Percentiles rank a stretch among this genome's conserved stretches.
These are phyloP conservation scores for Globisporangium ultimum DNA, from an alignment of 352 stramenopile genomes.

Conservation along the genomic window DNA sequence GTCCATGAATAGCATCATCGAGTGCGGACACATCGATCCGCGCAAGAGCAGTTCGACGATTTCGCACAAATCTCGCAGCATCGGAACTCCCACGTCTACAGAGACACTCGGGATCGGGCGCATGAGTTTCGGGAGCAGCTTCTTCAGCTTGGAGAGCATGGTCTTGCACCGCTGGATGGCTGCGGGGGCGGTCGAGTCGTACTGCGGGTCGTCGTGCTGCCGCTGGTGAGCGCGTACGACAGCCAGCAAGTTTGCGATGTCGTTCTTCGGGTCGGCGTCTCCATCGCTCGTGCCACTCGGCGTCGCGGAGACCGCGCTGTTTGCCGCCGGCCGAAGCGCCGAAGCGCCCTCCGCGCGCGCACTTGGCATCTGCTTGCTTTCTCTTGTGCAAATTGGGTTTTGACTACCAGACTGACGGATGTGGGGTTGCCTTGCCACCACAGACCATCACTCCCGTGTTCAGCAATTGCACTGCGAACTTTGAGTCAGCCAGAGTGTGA, in stretches of 20 bases:
- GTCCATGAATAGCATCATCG: slow-evolving; percentile 56
- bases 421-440: not conserved
- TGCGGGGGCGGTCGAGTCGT: slow-evolving; percentile 29
- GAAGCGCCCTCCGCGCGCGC: not conserved
- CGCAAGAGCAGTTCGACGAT: slow-evolving; percentile 45
- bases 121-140: slow-evolving; percentile 69
- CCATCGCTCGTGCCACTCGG: not conserved
- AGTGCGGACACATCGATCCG: slow-evolving; percentile 51
- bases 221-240: slow-evolving; percentile 42
- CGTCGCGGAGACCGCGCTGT: slow-evolving; percentile 7
- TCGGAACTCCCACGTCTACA: slow-evolving; percentile 22
- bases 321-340: not conserved
- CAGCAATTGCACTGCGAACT: not conserved
- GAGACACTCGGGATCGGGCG: slow-evolving; percentile 36
- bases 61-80: slow-evolving; percentile 56
- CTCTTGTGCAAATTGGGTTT: slow-evolving; percentile 6
- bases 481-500: not conserved
- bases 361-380: slow-evolving; percentile 8
- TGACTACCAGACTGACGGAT: not conserved
- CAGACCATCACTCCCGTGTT: not conserved
- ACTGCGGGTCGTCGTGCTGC: slow-evolving; percentile 38
- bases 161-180: slow-evolving; percentile 57
- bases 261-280: slow-evolving; percentile 39
- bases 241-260: slow-evolving; percentile 41
- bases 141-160: slow-evolving; percentile 65